Conservation (phyloP, 805 yeast species). For the Candida gorgasii region DNA sequence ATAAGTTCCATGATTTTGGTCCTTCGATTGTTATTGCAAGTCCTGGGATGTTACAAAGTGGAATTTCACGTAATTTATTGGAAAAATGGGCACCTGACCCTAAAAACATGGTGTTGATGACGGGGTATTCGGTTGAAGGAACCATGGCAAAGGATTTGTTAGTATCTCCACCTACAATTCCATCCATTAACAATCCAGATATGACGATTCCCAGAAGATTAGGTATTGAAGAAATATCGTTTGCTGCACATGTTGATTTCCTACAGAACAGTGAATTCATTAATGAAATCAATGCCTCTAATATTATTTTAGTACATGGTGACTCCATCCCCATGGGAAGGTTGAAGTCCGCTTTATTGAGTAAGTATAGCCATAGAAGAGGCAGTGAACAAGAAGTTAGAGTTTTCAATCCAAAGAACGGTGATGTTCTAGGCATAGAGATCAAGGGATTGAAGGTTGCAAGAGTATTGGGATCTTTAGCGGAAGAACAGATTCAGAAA, state of each 20-base stretch:
- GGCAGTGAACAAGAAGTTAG: constrained; percentile 88
- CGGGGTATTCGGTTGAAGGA: constrained; percentile 98
- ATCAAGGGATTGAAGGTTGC: constrained; percentile 86
- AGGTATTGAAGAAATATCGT: constrained; percentile 88
- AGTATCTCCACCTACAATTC: constrained; percentile 88
- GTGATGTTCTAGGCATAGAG: constrained; percentile 73
- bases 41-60: constrained; percentile 98
- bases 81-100: constrained; percentile 99
- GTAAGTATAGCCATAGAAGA: constrained; percentile 78
- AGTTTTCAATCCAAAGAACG: constrained; percentile 89
- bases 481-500: constrained; percentile 40
- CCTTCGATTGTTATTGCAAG: constrained; percentile 96
- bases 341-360: constrained; percentile 84
- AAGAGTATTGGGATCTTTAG: constrained; percentile 59
- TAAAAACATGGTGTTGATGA: constrained; percentile 79
- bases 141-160: constrained; percentile 91
- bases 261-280: constrained; percentile 91
- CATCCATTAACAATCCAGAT: constrained; percentile 79
- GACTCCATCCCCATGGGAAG: constrained; percentile 99
- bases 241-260: constrained; percentile 99
- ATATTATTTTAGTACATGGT: constrained; percentile 93
- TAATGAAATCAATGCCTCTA: constrained; percentile 79
- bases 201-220: constrained; percentile 82
- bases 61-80: constrained; percentile 84
- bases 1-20: constrained; percentile 86